A percentile compares a stretch with the other conserved stretches of the same genome.
phyloP scores from a whole-genome alignment of 2,329 filamentous ascomycete species.

The Cladophialophora exuberans region DNA sequence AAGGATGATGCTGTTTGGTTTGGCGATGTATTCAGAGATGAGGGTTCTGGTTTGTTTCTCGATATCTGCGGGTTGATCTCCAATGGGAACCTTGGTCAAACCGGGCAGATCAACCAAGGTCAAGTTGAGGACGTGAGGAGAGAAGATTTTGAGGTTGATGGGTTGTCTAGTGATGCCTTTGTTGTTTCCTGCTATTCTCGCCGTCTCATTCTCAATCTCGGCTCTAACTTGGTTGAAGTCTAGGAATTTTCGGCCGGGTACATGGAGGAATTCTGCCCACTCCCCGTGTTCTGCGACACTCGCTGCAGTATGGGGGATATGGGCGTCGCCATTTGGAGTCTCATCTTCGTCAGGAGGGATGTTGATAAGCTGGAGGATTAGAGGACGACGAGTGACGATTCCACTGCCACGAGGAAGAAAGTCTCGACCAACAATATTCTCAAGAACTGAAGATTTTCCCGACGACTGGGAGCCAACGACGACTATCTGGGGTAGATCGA shows the following conservation, averaged over 20 bases:
- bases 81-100: constrained; percentile 96
- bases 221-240: constrained; percentile 92
- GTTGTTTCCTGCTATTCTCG: constrained; percentile 91
- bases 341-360: constrained; percentile 67
- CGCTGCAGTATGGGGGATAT: constrained; percentile 75
- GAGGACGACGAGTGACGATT: constrained; percentile 89
- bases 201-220: constrained; percentile 96
- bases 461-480: constrained; percentile 98
- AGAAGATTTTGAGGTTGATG: constrained; percentile 98
- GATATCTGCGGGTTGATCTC: constrained; percentile 95
- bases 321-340: constrained; percentile 65
- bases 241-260: constrained; percentile 83
- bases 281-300: constrained; percentile 68
- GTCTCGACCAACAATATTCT: constrained; percentile 97
- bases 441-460: constrained; percentile 96
- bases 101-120: constrained; percentile 95
- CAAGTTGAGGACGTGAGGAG: constrained; percentile 91
- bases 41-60: constrained; percentile 97
- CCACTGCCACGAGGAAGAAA: constrained; percentile 95
- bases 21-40: constrained; percentile 97
- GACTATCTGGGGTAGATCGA: constrained; percentile 97
- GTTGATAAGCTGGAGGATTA: constrained; percentile 98
- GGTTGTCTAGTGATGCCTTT: constrained; percentile 97
- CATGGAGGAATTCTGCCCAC: constrained; percentile 97
- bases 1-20: constrained; percentile 96